A percentile compares a stretch with the other conserved stretches of the same genome.
These are phyloP conservation scores for Tetrapisispora arboricola DNA, from an alignment of 805 yeast genomes.

Conservation along the genomic window DNA sequence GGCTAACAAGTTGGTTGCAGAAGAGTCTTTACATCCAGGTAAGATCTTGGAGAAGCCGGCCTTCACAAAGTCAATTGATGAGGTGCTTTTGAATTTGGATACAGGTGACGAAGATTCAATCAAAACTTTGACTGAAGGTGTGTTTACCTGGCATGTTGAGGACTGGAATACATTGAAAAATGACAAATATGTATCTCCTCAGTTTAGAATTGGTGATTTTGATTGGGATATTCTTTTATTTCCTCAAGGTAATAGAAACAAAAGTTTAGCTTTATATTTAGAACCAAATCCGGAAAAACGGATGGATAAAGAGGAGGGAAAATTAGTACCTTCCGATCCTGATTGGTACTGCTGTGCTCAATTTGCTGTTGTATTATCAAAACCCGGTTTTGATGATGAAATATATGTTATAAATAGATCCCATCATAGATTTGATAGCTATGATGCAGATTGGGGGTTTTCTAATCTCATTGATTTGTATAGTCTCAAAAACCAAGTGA, in stretches of 20 bases:
- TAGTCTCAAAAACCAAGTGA: slow-evolving; percentile 33
- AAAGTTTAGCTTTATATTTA: slow-evolving; percentile 60
- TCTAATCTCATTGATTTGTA: slow-evolving; percentile 57
- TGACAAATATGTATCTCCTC: slow-evolving; percentile 32
- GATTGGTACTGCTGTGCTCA: slow-evolving; percentile 89
- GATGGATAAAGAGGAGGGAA: slow-evolving; percentile 16
- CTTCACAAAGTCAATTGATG: slow-evolving; percentile 16
- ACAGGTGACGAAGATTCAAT: slow-evolving; percentile 7
- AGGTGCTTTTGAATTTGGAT: slow-evolving; percentile 13
- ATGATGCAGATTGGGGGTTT: slow-evolving; percentile 95
- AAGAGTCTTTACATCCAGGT: slow-evolving; percentile 10
- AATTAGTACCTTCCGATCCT: slow-evolving; percentile 27
- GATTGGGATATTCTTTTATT: slow-evolving; percentile 66
- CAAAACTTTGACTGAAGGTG: slow-evolving; percentile 23
- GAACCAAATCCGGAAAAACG: slow-evolving; percentile 47
- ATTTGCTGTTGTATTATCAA: slow-evolving; percentile 76
- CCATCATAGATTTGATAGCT: slow-evolving; percentile 63
- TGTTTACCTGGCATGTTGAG: slow-evolving; percentile 42
- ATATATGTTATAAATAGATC: slow-evolving; percentile 54
- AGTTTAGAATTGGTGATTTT: slow-evolving; percentile 48
- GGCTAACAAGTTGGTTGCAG: neutral
- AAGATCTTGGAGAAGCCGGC: slow-evolving; percentile 14
- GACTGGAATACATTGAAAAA: slow-evolving; percentile 39
- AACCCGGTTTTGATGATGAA: slow-evolving; percentile 53
- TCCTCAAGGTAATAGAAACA: slow-evolving; percentile 61